Evolutionary conservation across 1,139 yeast genomes (phyloP), one percentile per base, ranked within the genome.

Genomic region (Pneumocystis jirovecii): DNA sequence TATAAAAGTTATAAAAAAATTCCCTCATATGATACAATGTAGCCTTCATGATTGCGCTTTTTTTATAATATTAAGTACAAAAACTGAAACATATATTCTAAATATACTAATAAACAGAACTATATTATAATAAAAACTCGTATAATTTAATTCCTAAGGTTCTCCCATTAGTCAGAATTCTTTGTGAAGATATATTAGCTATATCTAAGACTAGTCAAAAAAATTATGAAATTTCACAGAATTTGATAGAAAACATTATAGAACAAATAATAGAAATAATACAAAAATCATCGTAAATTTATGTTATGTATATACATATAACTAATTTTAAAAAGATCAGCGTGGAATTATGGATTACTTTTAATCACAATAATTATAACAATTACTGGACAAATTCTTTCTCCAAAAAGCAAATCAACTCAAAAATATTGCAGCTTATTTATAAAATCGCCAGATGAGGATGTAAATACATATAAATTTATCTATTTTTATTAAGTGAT

Each of bases 1-100:
- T 50, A 83, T 84, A 17, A 81, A 78, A 10, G 86, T 88, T 85
- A 80, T 85, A 40, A 78, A 79, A 15, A 77, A 76, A 45, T 84
- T 90, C 70, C 91, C 95, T 0, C 82, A 79, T 25, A 79, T 86
- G 37, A 87, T 88, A 64, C 83, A 83, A 70, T 75, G 79, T 21
- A 97, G 90, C 72, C 76, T 90, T 60, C 83, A 83, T 50, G 34
- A 50, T 50, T 50, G 34, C 12, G 17, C 57, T 50, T 50, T 50
- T 50, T 50, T 50, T 25, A 50, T 50, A 50, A 50, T 50, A 25
- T 50, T 50, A 50, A 50, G 57, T 50, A 50, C 25, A 25, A 25
- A 50, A 25, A 50, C 25, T 50, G 25, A 50, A 25, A 10, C n/a
- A 50, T 25, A 50, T 29, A 17, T 50, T 25, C 3, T 12, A 50